These are phyloP conservation scores for Polygonum maritimum DNA, from an alignment of 148 eudicot species.

Conservation along the genomic window DNA sequence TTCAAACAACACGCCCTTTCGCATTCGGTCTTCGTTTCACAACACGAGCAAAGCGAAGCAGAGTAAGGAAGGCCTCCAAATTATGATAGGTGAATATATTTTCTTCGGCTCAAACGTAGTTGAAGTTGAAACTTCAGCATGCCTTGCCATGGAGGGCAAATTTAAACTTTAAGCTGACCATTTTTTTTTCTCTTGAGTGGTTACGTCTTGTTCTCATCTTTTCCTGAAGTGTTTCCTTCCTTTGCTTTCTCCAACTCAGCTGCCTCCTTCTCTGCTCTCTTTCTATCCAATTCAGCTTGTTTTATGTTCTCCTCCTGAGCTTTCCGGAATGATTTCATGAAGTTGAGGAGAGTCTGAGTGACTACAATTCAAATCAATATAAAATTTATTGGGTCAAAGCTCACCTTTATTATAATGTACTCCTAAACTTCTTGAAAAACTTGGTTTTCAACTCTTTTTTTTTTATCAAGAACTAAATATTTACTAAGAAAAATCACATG, in stretches of 20 bases:
- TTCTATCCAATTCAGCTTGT: conserved; percentile 57
- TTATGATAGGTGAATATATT: not conserved
- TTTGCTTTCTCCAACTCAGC: conserved; percentile 47
- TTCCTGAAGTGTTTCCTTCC: conserved; percentile 13
- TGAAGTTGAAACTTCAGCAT: not conserved
- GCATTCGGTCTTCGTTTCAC: not conserved
- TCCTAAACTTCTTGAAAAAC: not conserved
- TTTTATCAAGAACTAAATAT: not conserved
- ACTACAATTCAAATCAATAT: conserved; percentile 28
- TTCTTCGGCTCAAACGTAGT: not conserved
- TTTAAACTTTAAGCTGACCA: not conserved
- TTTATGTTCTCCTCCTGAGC: conserved; percentile 68
- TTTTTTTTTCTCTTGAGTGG: not conserved
- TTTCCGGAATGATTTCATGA: conserved; percentile 52
- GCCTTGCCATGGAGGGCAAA: conserved; percentile 6
- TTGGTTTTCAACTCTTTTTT: no score
- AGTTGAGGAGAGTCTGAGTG: conserved; percentile 51
- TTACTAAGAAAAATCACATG: conserved; percentile 11
- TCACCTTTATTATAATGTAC: not conserved
- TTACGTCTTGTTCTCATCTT: conserved; percentile 4
- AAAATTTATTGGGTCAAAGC: not conserved
- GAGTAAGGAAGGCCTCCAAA: not conserved
- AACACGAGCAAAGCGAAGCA: not conserved
- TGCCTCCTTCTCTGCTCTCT: conserved; percentile 54
- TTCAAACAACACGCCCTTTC: not conserved